Evolutionary conservation across 306 rosid species (phyloP).

Genomic region (Corylus americana): DNA sequence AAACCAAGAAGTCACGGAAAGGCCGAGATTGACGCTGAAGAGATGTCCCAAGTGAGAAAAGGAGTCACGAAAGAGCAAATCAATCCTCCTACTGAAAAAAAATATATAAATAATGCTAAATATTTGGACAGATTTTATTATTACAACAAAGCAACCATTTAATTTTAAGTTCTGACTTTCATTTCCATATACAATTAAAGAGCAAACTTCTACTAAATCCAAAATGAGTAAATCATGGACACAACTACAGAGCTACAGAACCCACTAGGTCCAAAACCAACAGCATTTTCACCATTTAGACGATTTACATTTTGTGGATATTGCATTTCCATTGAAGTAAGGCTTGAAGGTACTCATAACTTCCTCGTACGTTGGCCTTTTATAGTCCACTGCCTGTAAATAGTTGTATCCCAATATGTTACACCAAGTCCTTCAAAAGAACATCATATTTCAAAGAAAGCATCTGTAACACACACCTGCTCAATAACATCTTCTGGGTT

Average conservation of each 20-base stretch:
- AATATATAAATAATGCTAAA: neutral
- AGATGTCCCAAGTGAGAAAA: no score
- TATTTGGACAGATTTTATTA: slow-evolving; percentile 40
- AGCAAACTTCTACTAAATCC: slow-evolving; percentile 39
- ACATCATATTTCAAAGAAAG: neutral
- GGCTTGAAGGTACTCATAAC: slow-evolving; percentile 79
- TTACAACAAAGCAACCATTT: slow-evolving; percentile 52
- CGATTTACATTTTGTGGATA: slow-evolving; percentile 82
- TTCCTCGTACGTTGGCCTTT: slow-evolving; percentile 93
- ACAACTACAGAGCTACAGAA: slow-evolving; percentile 21
- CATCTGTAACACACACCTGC: slow-evolving; percentile 54
- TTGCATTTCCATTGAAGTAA: slow-evolving; percentile 55
- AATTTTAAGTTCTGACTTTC: slow-evolving; percentile 42
- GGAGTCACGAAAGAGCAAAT: no score
- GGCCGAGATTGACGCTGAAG: no score
- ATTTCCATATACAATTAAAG: slow-evolving; percentile 54
- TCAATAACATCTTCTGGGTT: slow-evolving; percentile 82
- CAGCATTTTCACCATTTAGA: slow-evolving; percentile 75
- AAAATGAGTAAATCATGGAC: slow-evolving; percentile 42
- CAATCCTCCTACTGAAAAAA: neutral
- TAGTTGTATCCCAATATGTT: slow-evolving; percentile 19
- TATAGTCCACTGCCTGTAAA: slow-evolving; percentile 95
- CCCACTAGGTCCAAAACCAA: slow-evolving; percentile 20
- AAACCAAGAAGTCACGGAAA: no score
- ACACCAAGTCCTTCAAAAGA: slow-evolving; percentile 14